Evolutionary conservation across 2,329 filamentous ascomycete genomes (phyloP), one percentile per base, ranked within the genome.

Genomic region (Drechslerella dactyloides): DNA sequence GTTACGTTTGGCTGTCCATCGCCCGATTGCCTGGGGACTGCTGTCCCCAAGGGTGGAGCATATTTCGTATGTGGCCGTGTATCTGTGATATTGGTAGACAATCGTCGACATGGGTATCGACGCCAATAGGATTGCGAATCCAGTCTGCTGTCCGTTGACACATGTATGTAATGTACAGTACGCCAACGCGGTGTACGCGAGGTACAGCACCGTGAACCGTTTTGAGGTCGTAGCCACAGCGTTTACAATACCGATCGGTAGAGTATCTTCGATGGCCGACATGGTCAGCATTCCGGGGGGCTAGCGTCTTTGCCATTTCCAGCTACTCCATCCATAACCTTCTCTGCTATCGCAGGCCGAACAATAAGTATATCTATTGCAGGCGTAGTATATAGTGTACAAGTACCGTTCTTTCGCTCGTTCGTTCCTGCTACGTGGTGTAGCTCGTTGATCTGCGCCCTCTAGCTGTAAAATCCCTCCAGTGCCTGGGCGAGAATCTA

Each of bases 251-350:
- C 17, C 54, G 53, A 60, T 59, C 58, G 46, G n/a, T n/a, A n/a
- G n/a, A 63, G 53, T 53, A 50, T 53, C 54, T 56, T 60, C 48
- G 59, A 64, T 42, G 19, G 37, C 53, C 46, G 53, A 48, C 66
- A 70, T 70, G 19, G 37, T 54, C 46, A 58, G 54, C 66, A 70
- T 70, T 70, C 66, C 59, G 33, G 59, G 58, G 58, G 51, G 33
- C 59, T 62, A 64, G 54, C 55, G 59, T 24, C 23, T 46, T 46
- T 50, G 24, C 46, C 60, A 54, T 50, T 42, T 50, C 46, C 58
- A 63, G 50, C 58, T 59, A 63, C 60, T 23, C 65, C 53, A 58
- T 42, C 37, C 37, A 42, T 42, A 42, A 42, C 37, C 15, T 17
- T 42, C 11, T 58, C 61, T 64, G 66, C 59, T 70, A 60, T 70